Conservation (phyloP, 78 protist species). For the Cavenderia fasciculata region DNA sequence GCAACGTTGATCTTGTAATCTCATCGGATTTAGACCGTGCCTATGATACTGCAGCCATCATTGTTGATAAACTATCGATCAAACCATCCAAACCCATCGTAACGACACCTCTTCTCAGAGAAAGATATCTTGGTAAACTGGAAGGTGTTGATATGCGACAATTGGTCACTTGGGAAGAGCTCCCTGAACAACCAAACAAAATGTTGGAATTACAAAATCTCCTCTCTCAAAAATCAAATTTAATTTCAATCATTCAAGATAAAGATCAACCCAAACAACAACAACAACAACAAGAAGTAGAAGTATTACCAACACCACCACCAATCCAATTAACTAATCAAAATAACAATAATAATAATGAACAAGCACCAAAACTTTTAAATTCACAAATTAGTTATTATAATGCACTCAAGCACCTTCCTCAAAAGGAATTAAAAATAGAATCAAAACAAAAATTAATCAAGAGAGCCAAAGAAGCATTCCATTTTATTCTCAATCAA, state of each 20-base stretch:
- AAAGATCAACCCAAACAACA: neutral
- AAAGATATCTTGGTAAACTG: conserved; percentile 64
- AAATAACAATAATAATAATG: conserved; percentile 10
- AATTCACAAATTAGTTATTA: too few species aligned
- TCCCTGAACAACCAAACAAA: conserved; percentile 23
- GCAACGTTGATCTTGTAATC: conserved; percentile 25
- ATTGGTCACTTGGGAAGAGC: conserved; percentile 58
- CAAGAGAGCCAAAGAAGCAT: conserved; percentile 64
- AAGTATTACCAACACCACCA: neutral
- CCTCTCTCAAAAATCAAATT: conserved; percentile 24
- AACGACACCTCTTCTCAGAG: conserved; percentile 31
- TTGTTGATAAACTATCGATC: conserved; percentile 2
- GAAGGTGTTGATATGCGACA: conserved; percentile 71
- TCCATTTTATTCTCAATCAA: conserved; percentile 63
- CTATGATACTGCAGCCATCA: conserved; percentile 47
- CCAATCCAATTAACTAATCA: conserved; percentile 12
- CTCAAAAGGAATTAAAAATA: conserved; percentile 62
- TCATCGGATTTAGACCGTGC: conserved; percentile 66
- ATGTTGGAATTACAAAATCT: conserved; percentile 52
- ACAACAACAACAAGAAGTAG: neutral
- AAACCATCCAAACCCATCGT: neutral
- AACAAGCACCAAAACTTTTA: too few species aligned
- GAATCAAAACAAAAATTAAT: conserved; percentile 62
- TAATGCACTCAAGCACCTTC: conserved; percentile 57
- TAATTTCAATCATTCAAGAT: conserved; percentile 1